Conservation (phyloP, 768 basidiomycete genomes). For the Leccinum subtestaceum region DNA sequence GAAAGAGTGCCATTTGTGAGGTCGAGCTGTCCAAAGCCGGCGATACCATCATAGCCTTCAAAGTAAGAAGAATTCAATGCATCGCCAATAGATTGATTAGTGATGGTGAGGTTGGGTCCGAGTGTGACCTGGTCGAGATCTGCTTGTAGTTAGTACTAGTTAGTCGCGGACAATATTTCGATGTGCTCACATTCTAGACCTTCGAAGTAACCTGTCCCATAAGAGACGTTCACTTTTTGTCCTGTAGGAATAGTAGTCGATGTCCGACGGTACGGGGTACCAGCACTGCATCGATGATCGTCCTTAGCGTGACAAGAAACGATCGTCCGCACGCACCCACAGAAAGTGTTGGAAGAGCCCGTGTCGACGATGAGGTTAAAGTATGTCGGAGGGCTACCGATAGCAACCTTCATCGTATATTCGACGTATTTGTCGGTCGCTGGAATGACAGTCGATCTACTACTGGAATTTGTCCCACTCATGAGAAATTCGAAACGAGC, state of each 20-base stretch:
- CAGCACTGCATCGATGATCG: slow-evolving; percentile 14
- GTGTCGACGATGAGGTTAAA: slow-evolving; percentile 34
- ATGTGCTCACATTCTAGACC: slow-evolving; percentile 36
- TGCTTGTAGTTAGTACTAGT: neutral
- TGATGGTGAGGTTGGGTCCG: slow-evolving; percentile 22
- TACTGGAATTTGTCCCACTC: neutral
- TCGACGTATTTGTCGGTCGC: slow-evolving; percentile 8
- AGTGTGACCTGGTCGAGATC: slow-evolving; percentile 29
- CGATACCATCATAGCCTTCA: slow-evolving; percentile 23
- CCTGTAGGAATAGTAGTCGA: slow-evolving; percentile 28
- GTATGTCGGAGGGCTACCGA: slow-evolving; percentile 27
- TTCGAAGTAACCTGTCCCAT: slow-evolving; percentile 16
- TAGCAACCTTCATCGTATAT: slow-evolving; percentile 25
- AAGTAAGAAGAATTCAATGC: slow-evolving; percentile 18
- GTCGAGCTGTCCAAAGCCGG: slow-evolving; percentile 24
- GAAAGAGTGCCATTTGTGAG: slow-evolving; percentile 11
- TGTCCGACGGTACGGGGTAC: slow-evolving; percentile 18
- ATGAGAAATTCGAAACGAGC: slow-evolving; percentile 11
- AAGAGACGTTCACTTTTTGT: slow-evolving; percentile 11
- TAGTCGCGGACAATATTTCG: neutral
- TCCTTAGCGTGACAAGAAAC: neutral
- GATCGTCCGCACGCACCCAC: slow-evolving; percentile 10
- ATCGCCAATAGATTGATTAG: slow-evolving; percentile 30
- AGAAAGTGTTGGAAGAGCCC: slow-evolving; percentile 32
- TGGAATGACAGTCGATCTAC: slow-evolving; percentile 9